Percentiles rank a stretch among this genome's conserved stretches.
Evolutionary conservation across 2,329 filamentous ascomycete genomes (phyloP).

Genomic region (Mycosphaerella sp.): DNA sequence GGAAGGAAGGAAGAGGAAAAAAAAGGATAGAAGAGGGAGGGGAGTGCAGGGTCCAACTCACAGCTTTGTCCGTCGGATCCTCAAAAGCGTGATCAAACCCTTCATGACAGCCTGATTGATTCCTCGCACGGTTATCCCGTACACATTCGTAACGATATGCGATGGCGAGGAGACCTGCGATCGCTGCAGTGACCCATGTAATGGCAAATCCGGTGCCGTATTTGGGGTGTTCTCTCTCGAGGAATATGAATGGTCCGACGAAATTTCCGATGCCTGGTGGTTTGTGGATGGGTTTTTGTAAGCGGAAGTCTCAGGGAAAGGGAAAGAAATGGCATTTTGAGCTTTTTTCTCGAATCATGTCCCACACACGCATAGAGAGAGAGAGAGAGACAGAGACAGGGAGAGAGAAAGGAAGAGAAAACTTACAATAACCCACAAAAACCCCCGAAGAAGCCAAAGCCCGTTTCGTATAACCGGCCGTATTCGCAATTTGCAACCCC

Average conservation of each 20-base stretch:
- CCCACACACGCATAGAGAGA: too few species aligned
- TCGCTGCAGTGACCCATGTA: conserved; percentile 34
- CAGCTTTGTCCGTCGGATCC: conserved; percentile 44
- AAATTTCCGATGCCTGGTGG: conserved; percentile 39
- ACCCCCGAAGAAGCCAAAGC: conserved; percentile 45
- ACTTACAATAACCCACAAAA: conserved; percentile 46
- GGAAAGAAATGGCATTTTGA: too few species aligned
- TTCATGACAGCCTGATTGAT: conserved; percentile 40
- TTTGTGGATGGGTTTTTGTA: too few species aligned
- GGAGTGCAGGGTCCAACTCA: too few species aligned
- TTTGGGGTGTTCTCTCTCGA: conserved; percentile 37
- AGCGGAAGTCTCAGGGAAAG: too few species aligned
- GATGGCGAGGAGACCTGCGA: conserved; percentile 36
- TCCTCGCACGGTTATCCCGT: conserved; percentile 40
- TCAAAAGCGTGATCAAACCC: conserved; percentile 49
- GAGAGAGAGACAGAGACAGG: background rate
- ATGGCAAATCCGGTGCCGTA: conserved; percentile 39
- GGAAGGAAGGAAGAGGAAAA: too few species aligned
- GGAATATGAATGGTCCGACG: conserved; percentile 41
- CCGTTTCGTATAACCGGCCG: conserved; percentile 33
- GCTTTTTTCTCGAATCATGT: too few species aligned
- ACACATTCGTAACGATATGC: conserved; percentile 43
- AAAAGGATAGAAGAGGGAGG: too few species aligned
- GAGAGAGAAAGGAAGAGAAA: background rate
- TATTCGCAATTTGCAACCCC: conserved; percentile 16